Evolutionary conservation across 805 yeast species (phyloP).

Genomic region (Kluyveromyces wickerhamii): DNA sequence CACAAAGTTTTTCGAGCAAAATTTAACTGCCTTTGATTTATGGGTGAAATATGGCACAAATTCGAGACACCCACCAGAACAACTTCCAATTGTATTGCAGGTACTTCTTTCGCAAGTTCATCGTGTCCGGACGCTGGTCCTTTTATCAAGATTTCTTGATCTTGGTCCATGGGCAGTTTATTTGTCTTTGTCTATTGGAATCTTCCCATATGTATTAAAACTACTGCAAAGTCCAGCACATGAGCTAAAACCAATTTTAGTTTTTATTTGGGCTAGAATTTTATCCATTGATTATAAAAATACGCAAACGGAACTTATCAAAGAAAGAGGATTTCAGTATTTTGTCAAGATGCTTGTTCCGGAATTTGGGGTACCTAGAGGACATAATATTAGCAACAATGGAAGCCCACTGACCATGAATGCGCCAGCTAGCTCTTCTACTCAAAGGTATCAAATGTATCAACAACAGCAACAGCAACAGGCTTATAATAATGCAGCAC

Average conservation of each 20-base stretch:
- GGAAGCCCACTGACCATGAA: constrained; percentile 20
- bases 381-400: constrained; percentile 10
- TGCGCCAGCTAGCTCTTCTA: constrained; percentile 12
- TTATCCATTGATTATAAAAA: constrained; percentile 90
- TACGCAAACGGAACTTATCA: constrained; percentile 86
- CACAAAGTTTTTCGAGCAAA: constrained; percentile 92
- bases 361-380: constrained; percentile 22
- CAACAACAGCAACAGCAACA: constrained; percentile 12
- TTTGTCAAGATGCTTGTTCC: constrained; percentile 71
- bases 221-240: constrained; percentile 91
- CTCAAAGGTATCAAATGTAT: constrained; percentile 15
- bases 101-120: constrained; percentile 91
- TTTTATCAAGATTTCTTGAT: constrained; percentile 80
- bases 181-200: constrained; percentile 85
- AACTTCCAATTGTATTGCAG: constrained; percentile 87
- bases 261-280: constrained; percentile 95
- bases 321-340: constrained; percentile 84
- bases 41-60: constrained; percentile 92
- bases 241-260: constrained; percentile 86
- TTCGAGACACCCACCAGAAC: constrained; percentile 84
- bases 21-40: constrained; percentile 88
- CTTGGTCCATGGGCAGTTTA: constrained; percentile 98
- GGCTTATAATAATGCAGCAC: constrained; percentile 7
- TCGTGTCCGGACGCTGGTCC: constrained; percentile 76
- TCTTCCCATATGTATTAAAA: constrained; percentile 89